Evolutionary conservation across 805 yeast species (phyloP).

Genomic region (Saccharomycopsis amapae): DNA sequence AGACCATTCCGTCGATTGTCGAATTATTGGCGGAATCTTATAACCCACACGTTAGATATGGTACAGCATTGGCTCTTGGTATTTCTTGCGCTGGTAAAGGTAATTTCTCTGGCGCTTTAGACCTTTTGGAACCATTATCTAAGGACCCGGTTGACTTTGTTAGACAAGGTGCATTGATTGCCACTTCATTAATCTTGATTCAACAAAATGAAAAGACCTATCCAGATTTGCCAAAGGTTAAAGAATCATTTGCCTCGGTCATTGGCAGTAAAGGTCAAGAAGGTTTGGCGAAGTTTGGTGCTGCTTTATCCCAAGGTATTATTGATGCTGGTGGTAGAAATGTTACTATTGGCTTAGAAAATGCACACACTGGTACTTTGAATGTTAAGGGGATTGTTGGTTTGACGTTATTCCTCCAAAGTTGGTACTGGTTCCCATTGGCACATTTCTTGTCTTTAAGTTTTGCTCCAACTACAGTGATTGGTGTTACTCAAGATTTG

Average conservation of each 20-base stretch:
- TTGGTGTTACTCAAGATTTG: constrained; percentile 80
- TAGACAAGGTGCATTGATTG: constrained; percentile 94
- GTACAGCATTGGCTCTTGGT: constrained; percentile 96
- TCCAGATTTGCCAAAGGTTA: constrained; percentile 74
- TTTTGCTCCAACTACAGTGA: constrained; percentile 84
- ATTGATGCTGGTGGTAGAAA: constrained; percentile 98
- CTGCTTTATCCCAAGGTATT: constrained; percentile 93
- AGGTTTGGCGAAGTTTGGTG: constrained; percentile 96
- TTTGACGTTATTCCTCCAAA: constrained; percentile 79
- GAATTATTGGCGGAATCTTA: constrained; percentile 89
- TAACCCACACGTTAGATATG: constrained; percentile 97
- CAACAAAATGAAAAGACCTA: constrained; percentile 77
- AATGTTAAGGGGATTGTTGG: constrained; percentile 92
- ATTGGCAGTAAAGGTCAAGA: constrained; percentile 87
- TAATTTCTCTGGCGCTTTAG: constrained; percentile 69
- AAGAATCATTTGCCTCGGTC: constrained; percentile 67
- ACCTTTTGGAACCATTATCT: constrained; percentile 84
- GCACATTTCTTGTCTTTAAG: constrained; percentile 89
- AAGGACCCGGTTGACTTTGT: constrained; percentile 96
- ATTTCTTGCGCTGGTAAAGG: constrained; percentile 96
- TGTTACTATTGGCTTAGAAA: constrained; percentile 88
- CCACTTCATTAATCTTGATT: constrained; percentile 83
- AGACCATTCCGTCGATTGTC: constrained; percentile 92
- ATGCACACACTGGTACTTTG: constrained; percentile 79
- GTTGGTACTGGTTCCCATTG: constrained; percentile 98